Evolutionary conservation across 495 filamentous ascomycete species (phyloP), one percentile per base, ranked within the genome.

Genomic region (Hypoxylon crocopeplum): DNA sequence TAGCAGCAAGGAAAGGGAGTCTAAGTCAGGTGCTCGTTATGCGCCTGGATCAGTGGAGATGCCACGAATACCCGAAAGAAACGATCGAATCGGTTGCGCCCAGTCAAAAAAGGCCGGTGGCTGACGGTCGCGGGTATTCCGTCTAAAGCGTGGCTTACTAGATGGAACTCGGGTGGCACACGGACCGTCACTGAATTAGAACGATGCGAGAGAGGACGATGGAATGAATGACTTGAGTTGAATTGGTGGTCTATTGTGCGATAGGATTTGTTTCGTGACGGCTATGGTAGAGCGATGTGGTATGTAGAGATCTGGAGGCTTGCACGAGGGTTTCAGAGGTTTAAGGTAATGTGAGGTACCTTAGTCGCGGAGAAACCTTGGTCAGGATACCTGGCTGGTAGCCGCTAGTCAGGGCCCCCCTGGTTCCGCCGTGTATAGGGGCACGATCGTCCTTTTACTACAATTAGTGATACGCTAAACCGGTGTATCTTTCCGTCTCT

Each of bases 21-120:
- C 32, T 5, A 13, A 36, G 32, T 65, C 48, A 65, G 58, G 51
- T 61, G 46, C 49, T 58, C 34, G 60, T 48, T 44, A 56, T 56
- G 68, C 62, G 65, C 68, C 48, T 68, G 47, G 55, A 53, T 66
- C 34, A 36, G 48, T 32, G 45, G 48, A 60, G 58, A 66, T 64
- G 65, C 58, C 68, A 68, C 68, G 65, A 66, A 60, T 64, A 63
- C 64, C 55, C 57, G 36, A 62, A 53, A 57, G 46, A 49, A 49
- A 42, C 36, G 59, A 56, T 57, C 59, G 53, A 41, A 57, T 66
- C 55, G 58, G 29, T 63, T 68, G 61, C 61, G 68, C 61, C 42
- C 53, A 55, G 48, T 44, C 7, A 49, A 48, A 65, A 56, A 54
- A 53, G 57, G 33, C 52, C 51, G 62, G 46, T 53, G 62, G 62